Evolutionary conservation across 345 rosid species (phyloP), one percentile per base, ranked within the genome.

Genomic region (Ceriops zippeliana): DNA sequence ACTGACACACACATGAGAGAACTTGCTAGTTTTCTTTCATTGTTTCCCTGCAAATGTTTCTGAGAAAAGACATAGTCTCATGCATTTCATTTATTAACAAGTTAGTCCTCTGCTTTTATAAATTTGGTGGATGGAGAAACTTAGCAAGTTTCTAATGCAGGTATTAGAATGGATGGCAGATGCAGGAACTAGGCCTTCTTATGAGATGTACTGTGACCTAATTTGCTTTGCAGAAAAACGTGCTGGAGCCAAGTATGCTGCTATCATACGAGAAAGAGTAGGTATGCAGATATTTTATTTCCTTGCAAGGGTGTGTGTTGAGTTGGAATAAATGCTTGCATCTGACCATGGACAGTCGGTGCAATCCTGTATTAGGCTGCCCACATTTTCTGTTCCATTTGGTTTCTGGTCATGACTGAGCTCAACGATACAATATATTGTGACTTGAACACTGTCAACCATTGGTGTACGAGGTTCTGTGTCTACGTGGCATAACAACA

Each of bases 81-180:
- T 56, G 11, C 28, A 56, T 56, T 24, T 56, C 59, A 56, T 56
- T 1, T 13, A 8, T 56, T 56, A 9, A 56, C 17, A 24, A 6
- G 4, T 15, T 56, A 15, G 28, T 56, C 16, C 16, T 27, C 4
- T 24, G 59, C 15, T 56, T 56, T n/a, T 2, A 56, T 6, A 56
- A 21, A 24, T 24, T 56, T 56, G 19, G 17, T 56, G 13, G 30
- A 56, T 24, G 52, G 26, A 16, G 64, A 59, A 28, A 34, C 52
- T 35, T 20, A 2, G 54, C 19, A 56, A 69, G n/a, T 66, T 68
- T 46, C 19, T 35, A 19, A 49, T 78, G 72, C 81, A 93, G 97
- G 91, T 93, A 37, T 72, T 87, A 63, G 89, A 86, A 61, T 93
- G 97, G 98, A 91, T 90, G 97, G 79, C 75, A 76, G 93, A 86